Evolutionary conservation across 257 asterid genomes (phyloP).

Genomic region (Penstemon eatonii): DNA sequence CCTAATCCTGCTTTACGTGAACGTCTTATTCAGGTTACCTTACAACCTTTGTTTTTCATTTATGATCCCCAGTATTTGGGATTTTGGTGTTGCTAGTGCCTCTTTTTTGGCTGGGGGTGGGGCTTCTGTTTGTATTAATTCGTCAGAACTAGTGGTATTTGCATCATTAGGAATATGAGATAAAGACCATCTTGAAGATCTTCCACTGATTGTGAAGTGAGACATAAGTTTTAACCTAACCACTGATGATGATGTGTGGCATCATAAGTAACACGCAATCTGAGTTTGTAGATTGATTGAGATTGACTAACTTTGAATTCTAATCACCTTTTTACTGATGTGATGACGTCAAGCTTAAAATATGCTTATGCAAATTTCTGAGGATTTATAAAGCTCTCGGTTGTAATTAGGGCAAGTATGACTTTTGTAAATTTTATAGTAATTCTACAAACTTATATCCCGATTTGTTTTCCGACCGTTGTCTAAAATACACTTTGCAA

Average conservation of each 20-base stretch:
- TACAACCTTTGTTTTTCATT: neutral
- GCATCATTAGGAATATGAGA: constrained; percentile 13
- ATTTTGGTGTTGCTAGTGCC: neutral
- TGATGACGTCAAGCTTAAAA: neutral
- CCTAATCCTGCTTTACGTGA: constrained; percentile 98
- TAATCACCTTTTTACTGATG: neutral
- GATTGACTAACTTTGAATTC: neutral
- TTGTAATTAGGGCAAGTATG: constrained; percentile 1
- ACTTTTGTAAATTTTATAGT: neutral
- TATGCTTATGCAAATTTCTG: neutral
- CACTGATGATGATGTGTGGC: constrained; percentile 2
- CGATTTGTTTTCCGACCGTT: neutral
- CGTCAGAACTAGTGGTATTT: constrained; percentile 8
- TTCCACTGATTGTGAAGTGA: neutral
- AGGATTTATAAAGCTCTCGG: neutral
- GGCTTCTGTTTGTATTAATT: constrained; percentile 14
- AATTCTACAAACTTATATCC: neutral
- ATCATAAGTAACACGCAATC: constrained; percentile 12
- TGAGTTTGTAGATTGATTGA: neutral
- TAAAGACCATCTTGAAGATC: neutral
- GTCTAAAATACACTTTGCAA: neutral
- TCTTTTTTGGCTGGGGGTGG: neutral
- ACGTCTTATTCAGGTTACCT: constrained; percentile 89
- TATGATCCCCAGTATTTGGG: neutral
- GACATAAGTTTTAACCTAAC: neutral